These are phyloP conservation scores for Colletotrichum sp. DNA, from an alignment of 2,329 filamentous ascomycete species.

Conservation along the genomic window DNA sequence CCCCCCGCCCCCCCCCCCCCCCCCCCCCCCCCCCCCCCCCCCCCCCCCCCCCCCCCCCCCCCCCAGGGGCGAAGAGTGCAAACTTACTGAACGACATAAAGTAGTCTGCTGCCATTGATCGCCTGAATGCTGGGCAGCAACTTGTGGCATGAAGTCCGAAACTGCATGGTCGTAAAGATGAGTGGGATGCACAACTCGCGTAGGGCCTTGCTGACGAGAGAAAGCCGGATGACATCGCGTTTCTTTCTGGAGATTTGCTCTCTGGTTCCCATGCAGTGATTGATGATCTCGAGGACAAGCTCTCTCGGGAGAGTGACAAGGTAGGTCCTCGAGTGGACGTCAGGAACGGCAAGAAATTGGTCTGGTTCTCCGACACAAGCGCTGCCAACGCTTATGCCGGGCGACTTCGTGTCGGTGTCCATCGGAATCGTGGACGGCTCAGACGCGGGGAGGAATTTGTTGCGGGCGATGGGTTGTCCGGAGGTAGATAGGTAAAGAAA, in stretches of 20 bases:
- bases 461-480: background rate
- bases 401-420: background rate
- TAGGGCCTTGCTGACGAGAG: background rate
- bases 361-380: background rate
- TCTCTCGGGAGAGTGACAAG: background rate
- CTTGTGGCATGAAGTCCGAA: accelerated
- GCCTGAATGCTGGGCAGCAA: accelerated
- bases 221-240: background rate
- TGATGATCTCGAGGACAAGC: background rate
- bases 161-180: background rate
- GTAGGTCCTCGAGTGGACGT: background rate
- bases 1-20: background rate
- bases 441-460: accelerated
- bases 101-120: background rate
- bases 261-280: background rate
- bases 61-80: background rate
- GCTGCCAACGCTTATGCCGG: background rate
- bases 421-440: accelerated
- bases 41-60: background rate
- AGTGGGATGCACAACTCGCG: background rate
- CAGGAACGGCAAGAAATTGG: background rate
- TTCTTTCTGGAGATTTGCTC: background rate
- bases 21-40: background rate
- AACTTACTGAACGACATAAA: background rate
- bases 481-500: background rate